phyloP scores from a whole-genome alignment of 2,329 filamentous ascomycete species.

The Exserohilum rostratum region DNA sequence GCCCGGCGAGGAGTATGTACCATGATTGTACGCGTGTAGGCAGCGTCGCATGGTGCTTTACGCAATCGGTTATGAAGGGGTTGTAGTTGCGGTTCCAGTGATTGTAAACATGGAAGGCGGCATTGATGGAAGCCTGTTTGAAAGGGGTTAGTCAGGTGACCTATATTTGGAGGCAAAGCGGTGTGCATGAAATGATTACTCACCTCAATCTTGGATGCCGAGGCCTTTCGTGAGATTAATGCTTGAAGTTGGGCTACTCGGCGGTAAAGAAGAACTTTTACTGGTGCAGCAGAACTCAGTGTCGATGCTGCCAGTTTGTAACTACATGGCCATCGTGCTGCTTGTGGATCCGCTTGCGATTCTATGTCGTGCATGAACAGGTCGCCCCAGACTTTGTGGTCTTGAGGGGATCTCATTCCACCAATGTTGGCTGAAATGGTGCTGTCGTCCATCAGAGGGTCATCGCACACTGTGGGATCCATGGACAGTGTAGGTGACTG shows the following conservation, averaged over 20 bases:
- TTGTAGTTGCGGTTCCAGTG: constrained; percentile 62
- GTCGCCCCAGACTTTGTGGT: constrained; percentile 10
- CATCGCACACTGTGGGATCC: constrained; percentile 14
- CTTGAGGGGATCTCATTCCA: constrained; percentile 49
- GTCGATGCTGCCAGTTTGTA: constrained; percentile 13
- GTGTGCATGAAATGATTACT: neutral
- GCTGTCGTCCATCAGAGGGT: neutral
- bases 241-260: constrained; percentile 11
- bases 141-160: constrained; percentile 46
- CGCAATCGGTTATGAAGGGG: constrained; percentile 60
- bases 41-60: constrained; percentile 57
- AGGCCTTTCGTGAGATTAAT: constrained; percentile 3
- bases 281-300: constrained; percentile 11
- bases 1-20: constrained; percentile 63
- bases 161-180: too few relatives aligned
- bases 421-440: neutral
- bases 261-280: constrained; percentile 10
- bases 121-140: constrained; percentile 52
- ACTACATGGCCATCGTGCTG: constrained; percentile 11
- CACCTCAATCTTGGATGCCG: constrained; percentile 5
- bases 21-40: constrained; percentile 63
- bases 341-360: constrained; percentile 2
- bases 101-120: constrained; percentile 58
- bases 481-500: neutral
- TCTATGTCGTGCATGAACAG: constrained; percentile 6